Evolutionary conservation across 139 green algal genomes (phyloP).

Genomic region (Mesotaenium endlicherianum): DNA sequence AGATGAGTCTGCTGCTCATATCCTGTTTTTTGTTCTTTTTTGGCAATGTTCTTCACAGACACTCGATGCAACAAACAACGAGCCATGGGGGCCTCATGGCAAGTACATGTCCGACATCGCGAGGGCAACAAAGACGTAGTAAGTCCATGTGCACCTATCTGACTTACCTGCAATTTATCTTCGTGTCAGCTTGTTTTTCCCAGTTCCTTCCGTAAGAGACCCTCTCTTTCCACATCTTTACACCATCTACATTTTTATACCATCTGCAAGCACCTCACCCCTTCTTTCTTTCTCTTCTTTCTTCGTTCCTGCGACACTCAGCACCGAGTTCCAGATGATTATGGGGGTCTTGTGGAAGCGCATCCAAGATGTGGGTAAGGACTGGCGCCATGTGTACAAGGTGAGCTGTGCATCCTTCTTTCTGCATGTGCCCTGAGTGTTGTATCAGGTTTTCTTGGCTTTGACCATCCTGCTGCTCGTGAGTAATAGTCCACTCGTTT

Average conservation of each 20-base stretch:
- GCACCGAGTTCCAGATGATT: slow-evolving; percentile 45
- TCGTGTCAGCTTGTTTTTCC: too few species aligned
- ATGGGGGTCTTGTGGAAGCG: slow-evolving; percentile 53
- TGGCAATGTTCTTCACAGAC: slow-evolving; percentile 14
- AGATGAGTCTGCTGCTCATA: not conserved
- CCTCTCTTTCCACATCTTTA: not conserved
- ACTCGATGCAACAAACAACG: slow-evolving; percentile 60
- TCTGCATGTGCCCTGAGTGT: not conserved
- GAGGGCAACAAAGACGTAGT: slow-evolving; percentile 28
- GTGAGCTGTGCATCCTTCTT: not conserved
- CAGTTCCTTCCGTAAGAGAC: too few species aligned
- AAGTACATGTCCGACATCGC: slow-evolving; percentile 56
- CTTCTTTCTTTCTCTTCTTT: slow-evolving; percentile 2
- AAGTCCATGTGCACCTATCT: too few species aligned
- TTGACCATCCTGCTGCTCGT: too few species aligned
- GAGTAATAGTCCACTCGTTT: too few species aligned
- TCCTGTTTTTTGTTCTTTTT: slow-evolving; percentile 1
- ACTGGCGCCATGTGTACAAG: slow-evolving; percentile 64
- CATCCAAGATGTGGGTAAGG: slow-evolving; percentile 36
- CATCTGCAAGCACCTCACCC: not conserved
- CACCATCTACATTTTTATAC: not conserved
- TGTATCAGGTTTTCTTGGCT: too few species aligned
- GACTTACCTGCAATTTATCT: too few species aligned
- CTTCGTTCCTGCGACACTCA: not conserved
- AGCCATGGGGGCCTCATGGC: slow-evolving; percentile 63